Conservation (phyloP, 352 stramenopile genomes). For the Peronosclerospora sorghi region DNA sequence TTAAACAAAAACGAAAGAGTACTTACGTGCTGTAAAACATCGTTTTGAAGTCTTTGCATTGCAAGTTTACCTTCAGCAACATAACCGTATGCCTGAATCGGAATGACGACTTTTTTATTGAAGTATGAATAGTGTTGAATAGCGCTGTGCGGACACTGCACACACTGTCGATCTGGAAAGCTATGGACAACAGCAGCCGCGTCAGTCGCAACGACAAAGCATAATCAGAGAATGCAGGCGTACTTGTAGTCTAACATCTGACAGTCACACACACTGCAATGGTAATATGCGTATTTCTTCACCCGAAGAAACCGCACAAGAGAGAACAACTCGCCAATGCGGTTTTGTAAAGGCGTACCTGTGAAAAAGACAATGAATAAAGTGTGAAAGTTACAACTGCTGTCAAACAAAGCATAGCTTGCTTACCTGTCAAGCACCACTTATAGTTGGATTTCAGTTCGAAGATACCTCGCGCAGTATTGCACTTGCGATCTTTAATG, state of each 20-base stretch:
- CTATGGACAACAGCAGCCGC: conserved; percentile 12
- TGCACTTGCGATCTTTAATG: conserved; percentile 89
- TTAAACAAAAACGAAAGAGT: not conserved
- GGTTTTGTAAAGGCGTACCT: conserved; percentile 92
- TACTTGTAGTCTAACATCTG: conserved; percentile 94
- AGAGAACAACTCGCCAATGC: conserved; percentile 92
- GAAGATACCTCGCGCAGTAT: conserved; percentile 96
- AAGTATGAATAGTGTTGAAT: conserved; percentile 98
- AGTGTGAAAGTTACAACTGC: not conserved
- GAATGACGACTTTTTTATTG: conserved; percentile 97
- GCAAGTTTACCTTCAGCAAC: conserved; percentile 87
- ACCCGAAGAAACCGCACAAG: conserved; percentile 96
- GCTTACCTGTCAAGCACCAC: conserved; percentile 95
- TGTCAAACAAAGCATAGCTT: not conserved
- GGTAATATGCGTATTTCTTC: conserved; percentile 97
- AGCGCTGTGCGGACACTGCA: conserved; percentile 86
- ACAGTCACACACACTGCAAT: conserved; percentile 91
- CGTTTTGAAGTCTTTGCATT: conserved; percentile 95
- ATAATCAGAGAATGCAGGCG: conserved; percentile 13
- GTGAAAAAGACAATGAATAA: not conserved
- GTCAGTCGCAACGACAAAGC: conserved; percentile 10
- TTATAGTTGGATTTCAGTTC: conserved; percentile 93
- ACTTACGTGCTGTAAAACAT: conserved; percentile 83
- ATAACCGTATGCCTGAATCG: conserved; percentile 94
- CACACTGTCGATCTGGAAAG: conserved; percentile 77